Base-by-base conservation (phyloP, 306 rosid species). In the Sphenostylis stenocarpa region DNA sequence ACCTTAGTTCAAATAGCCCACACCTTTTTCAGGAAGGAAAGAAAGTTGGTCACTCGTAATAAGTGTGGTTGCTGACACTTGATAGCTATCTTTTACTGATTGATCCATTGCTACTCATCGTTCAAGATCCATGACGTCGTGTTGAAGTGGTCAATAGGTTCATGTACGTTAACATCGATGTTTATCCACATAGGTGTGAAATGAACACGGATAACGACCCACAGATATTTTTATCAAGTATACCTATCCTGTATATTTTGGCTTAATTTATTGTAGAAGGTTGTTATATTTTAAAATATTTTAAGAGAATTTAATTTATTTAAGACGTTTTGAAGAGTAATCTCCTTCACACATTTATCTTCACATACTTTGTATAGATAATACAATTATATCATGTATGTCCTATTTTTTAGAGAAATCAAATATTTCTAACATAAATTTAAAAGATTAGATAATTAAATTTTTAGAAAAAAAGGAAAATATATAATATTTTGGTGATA, bases 31-130 rank as follows among this genome's bases (percentile, higher is more conserved):
- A 36, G 89, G 31, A 26, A 49, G 64, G 89, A 60, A 26, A 61
- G 64, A 76, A 82, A 83, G 81, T 83, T 86, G 79, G 90, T 86
- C 87, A 19, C 12, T 0, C 51, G 14, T 28, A 78, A 84, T 26
- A 77, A 84, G 81, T 34, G 85, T 63, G 45, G 58, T n/a, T 70
- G 76, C 75, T 13, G 7, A 19, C 15, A 41, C 47, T 12, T 49
- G 7, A 70, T 67, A 7, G 34, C 85, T 24, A 78, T 78, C 76
- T 5, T 39, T 11, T 47, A n/a, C 4, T 45, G 10, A 15, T 16
- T 48, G 38, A 39, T 33, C 26, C 7, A 19, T 10, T 0, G 14
- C 17, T 20, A 0, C 9, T 63, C 6, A 21, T 39, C 38, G 0
- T 38, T 55, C 24, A 16, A 56, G 2, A 13, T 38, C 43, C 13